Evolutionary conservation across 495 filamentous ascomycete genomes (phyloP).

Genomic region (Aspergillus incahuasiensis): DNA sequence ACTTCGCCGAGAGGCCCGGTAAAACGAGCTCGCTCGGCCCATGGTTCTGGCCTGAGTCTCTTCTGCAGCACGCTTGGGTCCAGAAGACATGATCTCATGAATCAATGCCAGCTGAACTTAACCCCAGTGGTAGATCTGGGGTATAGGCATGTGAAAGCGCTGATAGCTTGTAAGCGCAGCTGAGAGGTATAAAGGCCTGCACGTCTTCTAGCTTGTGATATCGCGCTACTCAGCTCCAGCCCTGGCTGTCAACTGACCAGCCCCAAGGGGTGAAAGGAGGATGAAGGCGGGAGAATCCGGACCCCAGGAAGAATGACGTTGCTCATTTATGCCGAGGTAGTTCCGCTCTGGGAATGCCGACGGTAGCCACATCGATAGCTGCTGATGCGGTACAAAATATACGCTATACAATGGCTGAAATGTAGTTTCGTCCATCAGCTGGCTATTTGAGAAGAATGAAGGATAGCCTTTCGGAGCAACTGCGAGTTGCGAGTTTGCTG

Average conservation of each 20-base stretch:
- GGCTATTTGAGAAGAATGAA: neutral
- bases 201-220: neutral
- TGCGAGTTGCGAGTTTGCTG: neutral
- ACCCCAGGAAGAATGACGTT: slow-evolving; percentile 13
- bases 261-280: neutral
- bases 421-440: neutral
- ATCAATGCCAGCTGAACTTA: neutral
- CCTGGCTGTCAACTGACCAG: neutral
- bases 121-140: neutral
- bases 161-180: neutral
- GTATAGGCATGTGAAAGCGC: slow-evolving; percentile 1
- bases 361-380: neutral
- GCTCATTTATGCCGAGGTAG: slow-evolving; percentile 8
- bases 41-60: neutral
- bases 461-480: neutral
- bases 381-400: neutral
- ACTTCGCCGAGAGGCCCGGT: neutral
- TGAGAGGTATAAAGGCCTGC: neutral
- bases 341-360: slow-evolving; percentile 10
- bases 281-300: slow-evolving; percentile 1
- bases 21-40: neutral
- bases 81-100: slow-evolving; percentile 1
- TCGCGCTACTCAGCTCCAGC: neutral
- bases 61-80: neutral
- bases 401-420: neutral